A percentile compares a stretch with the other conserved stretches of the same genome.
These are phyloP conservation scores for Recurvomyces mirabilis DNA, from an alignment of 495 filamentous ascomycete species.

Conservation along the genomic window DNA sequence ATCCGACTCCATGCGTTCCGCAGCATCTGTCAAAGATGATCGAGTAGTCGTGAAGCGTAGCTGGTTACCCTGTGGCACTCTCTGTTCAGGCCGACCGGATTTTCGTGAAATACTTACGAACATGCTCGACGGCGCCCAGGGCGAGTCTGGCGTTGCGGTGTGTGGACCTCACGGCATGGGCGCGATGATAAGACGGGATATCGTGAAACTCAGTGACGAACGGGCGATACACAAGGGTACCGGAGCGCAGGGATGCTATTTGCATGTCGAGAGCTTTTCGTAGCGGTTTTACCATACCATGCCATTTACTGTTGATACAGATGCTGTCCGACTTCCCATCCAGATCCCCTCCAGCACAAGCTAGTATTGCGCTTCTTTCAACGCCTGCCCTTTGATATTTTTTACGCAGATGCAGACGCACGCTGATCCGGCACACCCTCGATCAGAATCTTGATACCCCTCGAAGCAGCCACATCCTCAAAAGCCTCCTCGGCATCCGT, in stretches of 20 bases:
- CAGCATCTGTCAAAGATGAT: neutral
- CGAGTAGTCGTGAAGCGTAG: neutral
- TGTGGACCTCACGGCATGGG: constrained; percentile 63
- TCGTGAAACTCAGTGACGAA: constrained; percentile 66
- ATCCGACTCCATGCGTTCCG: neutral
- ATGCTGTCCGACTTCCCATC: too few relatives aligned
- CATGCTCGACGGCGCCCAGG: constrained; percentile 57
- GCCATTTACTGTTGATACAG: too few relatives aligned
- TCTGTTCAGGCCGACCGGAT: constrained; percentile 38
- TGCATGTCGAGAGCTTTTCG: constrained; percentile 36
- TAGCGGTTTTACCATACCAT: constrained; percentile 8
- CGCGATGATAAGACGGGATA: constrained; percentile 50
- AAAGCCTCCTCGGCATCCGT: constrained; percentile 66
- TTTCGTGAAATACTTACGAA: constrained; percentile 37
- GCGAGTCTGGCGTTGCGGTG: constrained; percentile 72
- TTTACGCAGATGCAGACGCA: too few relatives aligned
- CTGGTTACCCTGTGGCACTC: constrained; percentile 5
- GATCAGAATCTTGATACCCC: constrained; percentile 80
- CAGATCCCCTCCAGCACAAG: too few relatives aligned
- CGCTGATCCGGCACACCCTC: constrained; percentile 38
- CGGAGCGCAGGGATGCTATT: constrained; percentile 63
- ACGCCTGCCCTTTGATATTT: too few relatives aligned
- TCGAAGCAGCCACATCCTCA: constrained; percentile 59
- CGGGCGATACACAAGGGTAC: constrained; percentile 82
- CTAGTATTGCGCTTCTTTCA: too few relatives aligned